Evolutionary conservation across 2,329 filamentous ascomycete genomes (phyloP).

Genomic region (Sclerotinia spermophila): DNA sequence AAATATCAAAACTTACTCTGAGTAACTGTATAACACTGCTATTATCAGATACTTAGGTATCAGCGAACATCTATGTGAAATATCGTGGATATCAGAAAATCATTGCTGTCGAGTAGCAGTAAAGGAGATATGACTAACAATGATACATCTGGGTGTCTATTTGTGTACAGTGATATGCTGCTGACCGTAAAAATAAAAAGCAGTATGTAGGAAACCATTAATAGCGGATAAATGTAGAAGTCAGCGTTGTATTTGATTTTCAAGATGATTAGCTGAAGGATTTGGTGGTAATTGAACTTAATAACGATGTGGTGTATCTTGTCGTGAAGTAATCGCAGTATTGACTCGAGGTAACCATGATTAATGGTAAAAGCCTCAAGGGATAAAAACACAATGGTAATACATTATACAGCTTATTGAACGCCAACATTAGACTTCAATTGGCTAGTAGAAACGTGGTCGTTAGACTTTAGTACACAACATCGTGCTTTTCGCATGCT

Average conservation of each 20-base stretch:
- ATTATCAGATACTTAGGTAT: not conserved
- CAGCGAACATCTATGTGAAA: not conserved
- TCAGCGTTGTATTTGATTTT: not conserved
- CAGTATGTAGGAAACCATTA: too few relatives aligned
- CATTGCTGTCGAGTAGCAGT: not conserved
- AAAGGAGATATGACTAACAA: not conserved
- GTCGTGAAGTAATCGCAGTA: not conserved
- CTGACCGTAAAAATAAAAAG: not conserved
- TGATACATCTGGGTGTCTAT: not conserved
- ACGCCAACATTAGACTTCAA: not conserved
- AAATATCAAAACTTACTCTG: not conserved
- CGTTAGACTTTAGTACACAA: not conserved
- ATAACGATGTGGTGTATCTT: not conserved
- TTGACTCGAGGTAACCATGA: not conserved
- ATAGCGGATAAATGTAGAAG: not conserved
- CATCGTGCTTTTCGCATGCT: constrained; percentile 5
- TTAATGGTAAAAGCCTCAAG: not conserved
- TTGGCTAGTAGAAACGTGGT: not conserved
- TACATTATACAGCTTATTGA: not conserved
- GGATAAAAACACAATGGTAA: not conserved
- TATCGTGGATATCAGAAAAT: not conserved
- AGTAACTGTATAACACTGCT: not conserved
- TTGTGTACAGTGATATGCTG: not conserved
- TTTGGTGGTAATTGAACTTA: not conserved
- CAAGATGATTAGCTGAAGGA: not conserved